Conservation (phyloP, 164 flowering plant genomes). For the Echeveria elegans region DNA sequence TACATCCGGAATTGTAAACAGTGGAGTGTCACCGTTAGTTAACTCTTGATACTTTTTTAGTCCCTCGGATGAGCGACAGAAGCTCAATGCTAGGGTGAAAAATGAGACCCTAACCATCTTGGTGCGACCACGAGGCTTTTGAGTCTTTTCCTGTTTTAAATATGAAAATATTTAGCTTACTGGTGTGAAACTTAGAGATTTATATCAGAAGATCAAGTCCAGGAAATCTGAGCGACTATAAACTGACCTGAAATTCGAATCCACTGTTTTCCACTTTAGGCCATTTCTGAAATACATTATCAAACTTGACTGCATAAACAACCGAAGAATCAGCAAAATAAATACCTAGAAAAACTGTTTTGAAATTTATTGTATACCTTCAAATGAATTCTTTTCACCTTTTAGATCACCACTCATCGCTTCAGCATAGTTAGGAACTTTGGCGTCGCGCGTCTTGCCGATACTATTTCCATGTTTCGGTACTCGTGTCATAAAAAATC, state of each 20-base stretch:
- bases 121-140: background rate
- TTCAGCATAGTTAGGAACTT: background rate
- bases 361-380: background rate
- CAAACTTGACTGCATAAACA: background rate
- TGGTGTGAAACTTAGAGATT: background rate
- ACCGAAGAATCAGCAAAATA: background rate
- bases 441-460: too few species aligned
- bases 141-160: background rate
- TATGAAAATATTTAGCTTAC: background rate
- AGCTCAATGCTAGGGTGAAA: background rate
- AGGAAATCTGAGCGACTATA: background rate
- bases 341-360: too few species aligned
- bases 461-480: background rate
- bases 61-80: background rate
- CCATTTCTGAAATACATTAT: background rate
- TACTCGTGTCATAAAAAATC: background rate
- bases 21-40: background rate
- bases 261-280: background rate
- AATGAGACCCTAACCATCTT: background rate
- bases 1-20: too few species aligned
- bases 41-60: background rate
- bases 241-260: conserved; percentile 3
- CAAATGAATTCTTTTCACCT: conserved; percentile 1
- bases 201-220: background rate
- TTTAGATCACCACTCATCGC: background rate